Conservation (phyloP, 805 yeast genomes). For the Candida maris region DNA sequence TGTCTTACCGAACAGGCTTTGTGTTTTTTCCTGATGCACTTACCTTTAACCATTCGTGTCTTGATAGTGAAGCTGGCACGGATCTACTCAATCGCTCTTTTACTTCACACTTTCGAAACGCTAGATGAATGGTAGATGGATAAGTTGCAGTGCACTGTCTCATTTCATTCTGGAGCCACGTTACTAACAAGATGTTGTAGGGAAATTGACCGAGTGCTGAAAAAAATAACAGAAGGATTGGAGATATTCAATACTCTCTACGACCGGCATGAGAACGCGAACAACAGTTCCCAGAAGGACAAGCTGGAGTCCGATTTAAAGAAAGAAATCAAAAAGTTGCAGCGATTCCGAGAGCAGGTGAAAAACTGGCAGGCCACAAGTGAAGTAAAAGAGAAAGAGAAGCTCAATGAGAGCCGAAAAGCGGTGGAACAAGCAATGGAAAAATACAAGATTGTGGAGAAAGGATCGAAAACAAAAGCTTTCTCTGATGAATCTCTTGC, state of each 20-base stretch:
- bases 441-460: slow-evolving; percentile 56
- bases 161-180: too few species aligned
- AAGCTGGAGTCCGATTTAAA: slow-evolving; percentile 54
- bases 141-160: too few species aligned
- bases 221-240: slow-evolving; percentile 56
- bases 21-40: too few species aligned
- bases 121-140: too few species aligned
- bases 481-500: slow-evolving; percentile 56
- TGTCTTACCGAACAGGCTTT: too few species aligned
- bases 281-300: slow-evolving; percentile 51
- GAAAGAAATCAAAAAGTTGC: slow-evolving; percentile 57
- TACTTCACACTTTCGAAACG: too few species aligned
- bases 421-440: slow-evolving; percentile 51
- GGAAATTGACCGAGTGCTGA: slow-evolving; percentile 62
- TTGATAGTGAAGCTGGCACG: too few species aligned
- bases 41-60: too few species aligned
- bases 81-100: too few species aligned
- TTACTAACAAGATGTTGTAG: slow-evolving; percentile 19
- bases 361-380: slow-evolving; percentile 56
- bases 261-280: slow-evolving; percentile 49
- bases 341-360: slow-evolving; percentile 56
- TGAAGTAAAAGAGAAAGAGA: slow-evolving; percentile 44
- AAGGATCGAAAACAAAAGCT: slow-evolving; percentile 53
- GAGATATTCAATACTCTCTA: slow-evolving; percentile 52
- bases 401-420: slow-evolving; percentile 44